Base-by-base conservation (phyloP, 78 protist genomes). In the Pelomyxa schiedti region DNA sequence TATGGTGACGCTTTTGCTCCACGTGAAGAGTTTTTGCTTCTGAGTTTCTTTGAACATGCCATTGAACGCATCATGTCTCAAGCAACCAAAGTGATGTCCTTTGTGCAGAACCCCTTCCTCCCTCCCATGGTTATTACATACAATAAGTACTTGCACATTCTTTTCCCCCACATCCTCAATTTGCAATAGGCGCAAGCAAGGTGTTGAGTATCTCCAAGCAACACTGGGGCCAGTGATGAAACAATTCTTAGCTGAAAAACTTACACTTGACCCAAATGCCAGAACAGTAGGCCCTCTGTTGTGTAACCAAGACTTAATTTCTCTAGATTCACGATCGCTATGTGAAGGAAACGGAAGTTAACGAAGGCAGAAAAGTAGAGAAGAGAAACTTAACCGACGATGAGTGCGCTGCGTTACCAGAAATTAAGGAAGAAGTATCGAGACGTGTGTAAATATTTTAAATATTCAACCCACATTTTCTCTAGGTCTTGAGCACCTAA, bases 1-100 rank as follows among this genome's bases (percentile, higher is more conserved):
- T 89, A 79, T 75, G 93, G 93, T 72, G 86, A 89, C 71, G 93
- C 93, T 24, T 89, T 89, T 58, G 79, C 93, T 28, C 93, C 93
- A 66, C 32, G 93, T 28, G 93, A 89, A 69, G 93, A 89, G 77
- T 89, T 85, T 69, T 72, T 89, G 30, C 38, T 89, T 38, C 85
- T 89, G 38, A 71, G 74, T 1, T 74, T 89, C 72, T 89, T 89
- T 70, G 71, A 79, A 42, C 68, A 80, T 36, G 69, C 93, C 28
- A 71, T 89, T 29, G 80, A 82, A 74, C 75, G 79, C 53, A 90
- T 89, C 38, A 72, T 89, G 77, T 58, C 77, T 5, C 78, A 72
- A 80, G 76, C 4, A 74, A 82, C 4, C 88, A 81, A 28, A 79
- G 80, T 70, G 91, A 81, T 47, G 84, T n/a, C 76, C 86, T 42